Evolutionary conservation across 2,329 filamentous ascomycete genomes (phyloP), one percentile per base, ranked within the genome.

Genomic region (Alternaria postmessia): DNA sequence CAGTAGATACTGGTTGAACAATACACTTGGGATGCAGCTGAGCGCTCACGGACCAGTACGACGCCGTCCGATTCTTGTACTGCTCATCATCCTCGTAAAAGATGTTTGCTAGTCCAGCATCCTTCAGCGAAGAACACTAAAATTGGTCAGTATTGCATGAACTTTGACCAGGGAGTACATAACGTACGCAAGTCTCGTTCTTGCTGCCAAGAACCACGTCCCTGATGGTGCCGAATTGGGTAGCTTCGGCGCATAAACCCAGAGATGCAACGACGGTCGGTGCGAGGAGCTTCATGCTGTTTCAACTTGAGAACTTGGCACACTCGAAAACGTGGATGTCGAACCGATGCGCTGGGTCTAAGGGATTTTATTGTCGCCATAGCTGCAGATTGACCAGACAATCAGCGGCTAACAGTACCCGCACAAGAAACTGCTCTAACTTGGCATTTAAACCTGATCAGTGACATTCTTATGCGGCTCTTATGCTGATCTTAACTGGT

Each of bases 11-110:
- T 4, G 75, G 75, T 47, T 73, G 71, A 7, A 78, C 63, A 24
- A 78, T 68, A 46, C 75, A 79, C 48, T 57, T 59, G 6, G 75
- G 76, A 1, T 39, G 55, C 20, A 74, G 48, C n/a, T 70, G 70
- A 12, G 71, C 66, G 24, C 64, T 71, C 44, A 69, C 65, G 1
- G 71, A 71, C 65, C 63, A 74, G 58, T 74, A 74, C 9, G 68
- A 72, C 4, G 42, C 48, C 5, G 60, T 71, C 11, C 68, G 66
- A 30, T 47, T 51, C 7, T 53, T 48, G 51, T 72, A 72, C 22
- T 62, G 52, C 22, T 59, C 57, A 24, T 64, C 56, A 34, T 51
- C 56, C 5, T 61, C 53, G 43, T 66, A 69, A 5, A 65, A 55
- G 14, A 71, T 51, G 26, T 64, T 54, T 12, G 41, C 36, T 26